Percentiles rank a stretch among this genome's conserved stretches.
These are phyloP conservation scores for Penicillium roqueforti DNA, from an alignment of 495 filamentous ascomycete genomes.

Conservation along the genomic window DNA sequence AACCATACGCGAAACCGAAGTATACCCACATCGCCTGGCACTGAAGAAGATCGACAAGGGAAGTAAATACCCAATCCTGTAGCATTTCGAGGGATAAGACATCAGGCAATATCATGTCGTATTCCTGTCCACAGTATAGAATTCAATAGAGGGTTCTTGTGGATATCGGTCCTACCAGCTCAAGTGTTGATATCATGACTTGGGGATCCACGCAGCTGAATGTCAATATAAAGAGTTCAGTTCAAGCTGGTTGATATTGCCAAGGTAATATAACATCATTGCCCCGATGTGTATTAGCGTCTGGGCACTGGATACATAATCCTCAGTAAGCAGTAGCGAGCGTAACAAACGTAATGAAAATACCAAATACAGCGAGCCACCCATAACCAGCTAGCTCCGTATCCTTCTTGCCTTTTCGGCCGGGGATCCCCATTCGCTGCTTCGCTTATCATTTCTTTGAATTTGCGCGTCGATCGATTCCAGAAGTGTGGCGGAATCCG, in stretches of 20 bases:
- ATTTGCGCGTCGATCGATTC: constrained; percentile 7
- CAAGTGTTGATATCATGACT: neutral
- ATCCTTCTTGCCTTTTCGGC: neutral
- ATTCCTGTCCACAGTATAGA: too few species aligned
- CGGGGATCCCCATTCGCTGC: constrained; percentile 6
- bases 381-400: neutral
- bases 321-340: too few species aligned
- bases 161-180: too few species aligned
- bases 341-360: neutral
- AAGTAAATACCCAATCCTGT: neutral
- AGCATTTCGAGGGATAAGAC: too few species aligned
- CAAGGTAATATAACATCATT: too few species aligned
- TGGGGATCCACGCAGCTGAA: neutral
- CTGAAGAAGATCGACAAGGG: constrained; percentile 5
- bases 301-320: too few species aligned
- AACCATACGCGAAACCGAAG: too few species aligned
- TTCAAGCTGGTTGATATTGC: neutral
- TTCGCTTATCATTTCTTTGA: constrained; percentile 13
- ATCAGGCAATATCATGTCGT: too few species aligned
- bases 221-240: neutral
- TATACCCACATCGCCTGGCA: neutral
- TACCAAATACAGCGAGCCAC: neutral
- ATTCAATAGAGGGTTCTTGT: neutral
- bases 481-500: constrained; percentile 8
- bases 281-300: neutral